Conservation (phyloP, 108 stramenopile species). For the Ochromonas danica region DNA sequence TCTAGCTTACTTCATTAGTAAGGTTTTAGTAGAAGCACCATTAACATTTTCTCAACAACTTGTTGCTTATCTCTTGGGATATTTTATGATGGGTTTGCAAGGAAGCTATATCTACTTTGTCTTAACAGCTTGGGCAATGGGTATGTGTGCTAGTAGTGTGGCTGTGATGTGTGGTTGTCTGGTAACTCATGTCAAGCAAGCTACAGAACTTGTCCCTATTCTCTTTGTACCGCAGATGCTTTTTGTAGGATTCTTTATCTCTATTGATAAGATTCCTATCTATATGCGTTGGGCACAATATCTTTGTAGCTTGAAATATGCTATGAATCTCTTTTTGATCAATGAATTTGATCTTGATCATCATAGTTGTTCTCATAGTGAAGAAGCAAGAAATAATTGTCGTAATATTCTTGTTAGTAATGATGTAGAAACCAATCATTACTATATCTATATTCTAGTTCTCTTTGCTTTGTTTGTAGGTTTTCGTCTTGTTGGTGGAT, state of each 20-base stretch:
- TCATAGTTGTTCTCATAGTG: background rate
- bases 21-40: background rate
- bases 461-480: constrained; percentile 1
- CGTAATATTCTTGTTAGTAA: background rate
- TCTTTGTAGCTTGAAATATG: constrained; percentile 36
- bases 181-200: constrained; percentile 63
- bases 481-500: background rate
- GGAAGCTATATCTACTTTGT: constrained; percentile 57
- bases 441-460: background rate
- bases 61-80: constrained; percentile 52
- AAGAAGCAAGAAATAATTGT: background rate
- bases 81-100: constrained; percentile 63
- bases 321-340: constrained; percentile 26
- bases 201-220: constrained; percentile 65
- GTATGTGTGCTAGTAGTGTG: constrained; percentile 56
- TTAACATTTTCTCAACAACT: constrained; percentile 20
- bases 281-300: constrained; percentile 38
- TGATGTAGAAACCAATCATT: background rate
- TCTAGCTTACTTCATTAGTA: background rate
- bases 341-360: background rate
- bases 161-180: constrained; percentile 64
- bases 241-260: constrained; percentile 74
- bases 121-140: background rate
- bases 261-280: constrained; percentile 48
- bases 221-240: constrained; percentile 77